phyloP scores from a whole-genome alignment of 306 rosid species.

The Luffa aegyptiaca region DNA sequence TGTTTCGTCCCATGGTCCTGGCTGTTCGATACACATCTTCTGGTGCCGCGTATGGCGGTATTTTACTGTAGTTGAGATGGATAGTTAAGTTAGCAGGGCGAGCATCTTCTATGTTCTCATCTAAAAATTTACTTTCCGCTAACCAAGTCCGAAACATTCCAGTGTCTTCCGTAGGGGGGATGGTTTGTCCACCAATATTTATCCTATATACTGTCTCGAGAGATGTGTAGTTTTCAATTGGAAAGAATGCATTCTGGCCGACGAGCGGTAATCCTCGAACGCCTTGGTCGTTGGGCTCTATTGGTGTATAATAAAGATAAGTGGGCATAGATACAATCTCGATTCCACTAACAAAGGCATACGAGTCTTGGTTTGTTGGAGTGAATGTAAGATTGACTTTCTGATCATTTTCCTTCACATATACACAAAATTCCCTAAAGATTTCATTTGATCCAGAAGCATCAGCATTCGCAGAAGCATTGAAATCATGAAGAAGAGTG shows the following conservation, averaged over 20 bases:
- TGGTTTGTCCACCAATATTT: slow-evolving; percentile 5
- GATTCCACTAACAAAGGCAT: slow-evolving; percentile 22
- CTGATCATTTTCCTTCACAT: neutral
- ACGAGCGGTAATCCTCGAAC: neutral
- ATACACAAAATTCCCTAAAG: slow-evolving; percentile 9
- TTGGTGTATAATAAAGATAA: slow-evolving; percentile 7
- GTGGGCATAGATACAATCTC: slow-evolving; percentile 21
- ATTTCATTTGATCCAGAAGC: neutral
- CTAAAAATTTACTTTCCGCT: neutral
- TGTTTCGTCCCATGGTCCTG: neutral
- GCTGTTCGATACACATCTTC: slow-evolving; percentile 9
- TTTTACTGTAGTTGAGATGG: neutral
- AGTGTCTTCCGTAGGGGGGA: neutral
- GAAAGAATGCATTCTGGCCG: neutral
- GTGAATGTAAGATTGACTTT: slow-evolving; percentile 11
- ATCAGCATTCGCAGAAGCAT: neutral
- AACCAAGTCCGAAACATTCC: slow-evolving; percentile 7
- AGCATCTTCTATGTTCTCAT: neutral
- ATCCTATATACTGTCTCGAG: slow-evolving; percentile 16
- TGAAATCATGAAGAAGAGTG: slow-evolving; percentile 13
- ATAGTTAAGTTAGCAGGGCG: neutral
- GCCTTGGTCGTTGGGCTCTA: neutral
- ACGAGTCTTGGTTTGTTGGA: slow-evolving; percentile 5
- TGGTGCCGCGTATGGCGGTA: neutral
- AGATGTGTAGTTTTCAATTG: neutral